Conservation (phyloP, 2,329 filamentous ascomycete genomes). For the Apiospora koreana region DNA sequence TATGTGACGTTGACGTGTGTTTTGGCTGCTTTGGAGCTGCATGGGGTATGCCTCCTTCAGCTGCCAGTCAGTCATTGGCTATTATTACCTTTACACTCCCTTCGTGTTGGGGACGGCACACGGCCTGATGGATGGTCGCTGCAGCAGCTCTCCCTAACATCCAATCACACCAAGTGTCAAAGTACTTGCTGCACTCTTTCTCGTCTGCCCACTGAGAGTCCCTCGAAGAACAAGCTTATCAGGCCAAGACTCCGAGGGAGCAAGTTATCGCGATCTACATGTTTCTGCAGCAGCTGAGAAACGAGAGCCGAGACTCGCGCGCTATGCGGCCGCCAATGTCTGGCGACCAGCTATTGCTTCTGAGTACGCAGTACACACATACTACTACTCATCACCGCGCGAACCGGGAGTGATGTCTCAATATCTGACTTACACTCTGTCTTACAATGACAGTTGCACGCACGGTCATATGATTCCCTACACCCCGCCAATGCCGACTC, state of each 20-base stretch:
- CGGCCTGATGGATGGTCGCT: not conserved
- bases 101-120: slow-evolving; percentile 1
- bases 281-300: not conserved
- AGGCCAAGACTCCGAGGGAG: not conserved
- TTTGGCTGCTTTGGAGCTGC: not conserved
- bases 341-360: not conserved
- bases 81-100: not conserved
- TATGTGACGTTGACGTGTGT: not conserved
- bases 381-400: not conserved
- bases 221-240: not conserved
- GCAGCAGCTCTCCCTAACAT: not conserved
- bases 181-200: not conserved
- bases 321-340: not conserved
- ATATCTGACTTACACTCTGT: not conserved
- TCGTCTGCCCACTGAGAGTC: not conserved
- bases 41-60: not conserved
- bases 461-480: not conserved
- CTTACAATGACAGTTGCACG: not conserved
- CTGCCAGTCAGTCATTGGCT: not conserved
- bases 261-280: not conserved
- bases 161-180: not conserved
- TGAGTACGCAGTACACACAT: not conserved
- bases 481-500: not conserved
- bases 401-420: not conserved
- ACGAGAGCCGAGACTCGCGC: not conserved